Base-by-base conservation (phyloP, 2,329 filamentous ascomycete genomes). In the Aspergillus alliaceus region DNA sequence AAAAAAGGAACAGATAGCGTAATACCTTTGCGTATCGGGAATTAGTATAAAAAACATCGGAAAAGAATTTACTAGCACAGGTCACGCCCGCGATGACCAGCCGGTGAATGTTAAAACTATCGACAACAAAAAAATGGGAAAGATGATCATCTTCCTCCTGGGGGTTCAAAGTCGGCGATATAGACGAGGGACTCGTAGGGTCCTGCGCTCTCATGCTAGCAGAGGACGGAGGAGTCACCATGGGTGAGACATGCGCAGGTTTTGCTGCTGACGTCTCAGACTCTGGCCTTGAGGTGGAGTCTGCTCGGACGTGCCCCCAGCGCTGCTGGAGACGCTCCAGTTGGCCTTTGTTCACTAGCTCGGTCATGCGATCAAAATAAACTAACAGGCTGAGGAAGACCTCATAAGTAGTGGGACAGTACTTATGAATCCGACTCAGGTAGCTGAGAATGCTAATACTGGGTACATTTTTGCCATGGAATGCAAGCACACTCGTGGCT, bases 31-130 rank as follows among this genome's bases (percentile, higher is more conserved):
- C 95, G 74, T 99, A 99, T 86, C 95, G 86, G 54, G 95, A 98
- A 76, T 99, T 99, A 9, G 95, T 99, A 73, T 98, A 99, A 69
- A 99, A 99, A 39, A 98, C 93, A 77, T 99, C 86, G 5, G 93
- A 98, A 77, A 99, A 99, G 82, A 98, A 99, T 76, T 99, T 99
- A 84, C 93, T 98, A 5, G 95, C 93, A 75, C 95, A 98, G 3
- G 95, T 99, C 44, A 99, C 95, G 34, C 93, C 95, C 2, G 95
- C 91, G 72, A 99, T 99, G 54, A 98, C 93, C 54, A 99, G 81
- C 54, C 95, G 88, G 72, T 99, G 95, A 62, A 99, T 98, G 77
- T 99, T 99, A 80, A 95, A 99, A 77, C 95, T 98, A 77, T 99
- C 95, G 11, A 98, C 95, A 39, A 98, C 93, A 71, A 99, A 98